These are phyloP conservation scores for Ligustrum vulgare DNA, from an alignment of 257 asterid genomes.

Conservation along the genomic window DNA sequence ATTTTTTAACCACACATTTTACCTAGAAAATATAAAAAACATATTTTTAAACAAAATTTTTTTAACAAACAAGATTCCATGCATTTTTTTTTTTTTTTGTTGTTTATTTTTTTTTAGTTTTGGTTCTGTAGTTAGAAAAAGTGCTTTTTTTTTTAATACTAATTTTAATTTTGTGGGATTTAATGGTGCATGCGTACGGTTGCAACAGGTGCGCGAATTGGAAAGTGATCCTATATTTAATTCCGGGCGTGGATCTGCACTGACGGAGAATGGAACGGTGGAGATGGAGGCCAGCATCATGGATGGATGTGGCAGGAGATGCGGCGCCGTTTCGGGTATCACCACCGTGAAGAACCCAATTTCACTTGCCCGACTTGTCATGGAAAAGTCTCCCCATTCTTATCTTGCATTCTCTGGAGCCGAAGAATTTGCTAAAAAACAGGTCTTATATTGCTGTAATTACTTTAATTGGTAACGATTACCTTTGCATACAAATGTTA, in stretches of 20 bases:
- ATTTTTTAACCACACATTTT: too few species aligned
- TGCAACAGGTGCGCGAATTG: slow-evolving; percentile 71
- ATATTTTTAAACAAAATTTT: too few species aligned
- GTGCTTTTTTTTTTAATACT: background rate
- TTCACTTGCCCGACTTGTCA: slow-evolving; percentile 93
- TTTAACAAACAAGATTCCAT: too few species aligned
- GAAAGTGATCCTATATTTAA: slow-evolving; percentile 88
- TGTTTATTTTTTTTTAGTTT: too few species aligned
- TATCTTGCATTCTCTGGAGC: slow-evolving; percentile 92
- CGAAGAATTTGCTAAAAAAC: slow-evolving; percentile 83
- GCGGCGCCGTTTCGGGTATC: slow-evolving; percentile 97
- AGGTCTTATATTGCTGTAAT: slow-evolving; percentile 28
- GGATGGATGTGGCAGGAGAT: slow-evolving; percentile 86
- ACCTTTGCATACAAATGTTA: too few species aligned
- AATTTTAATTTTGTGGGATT: background rate
- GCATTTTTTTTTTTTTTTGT: too few species aligned
- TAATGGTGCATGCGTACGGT: background rate
- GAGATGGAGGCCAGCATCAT: slow-evolving; percentile 99
- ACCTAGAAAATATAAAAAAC: too few species aligned
- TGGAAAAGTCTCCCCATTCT: slow-evolving; percentile 98
- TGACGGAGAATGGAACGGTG: slow-evolving; percentile 83
- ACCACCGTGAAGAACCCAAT: slow-evolving; percentile 84
- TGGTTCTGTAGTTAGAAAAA: background rate
- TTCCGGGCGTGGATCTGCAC: slow-evolving; percentile 99
- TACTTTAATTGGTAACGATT: too few species aligned